Base-by-base conservation (phyloP, 352 stramenopile species). In the Globisporangium radiosum region DNA sequence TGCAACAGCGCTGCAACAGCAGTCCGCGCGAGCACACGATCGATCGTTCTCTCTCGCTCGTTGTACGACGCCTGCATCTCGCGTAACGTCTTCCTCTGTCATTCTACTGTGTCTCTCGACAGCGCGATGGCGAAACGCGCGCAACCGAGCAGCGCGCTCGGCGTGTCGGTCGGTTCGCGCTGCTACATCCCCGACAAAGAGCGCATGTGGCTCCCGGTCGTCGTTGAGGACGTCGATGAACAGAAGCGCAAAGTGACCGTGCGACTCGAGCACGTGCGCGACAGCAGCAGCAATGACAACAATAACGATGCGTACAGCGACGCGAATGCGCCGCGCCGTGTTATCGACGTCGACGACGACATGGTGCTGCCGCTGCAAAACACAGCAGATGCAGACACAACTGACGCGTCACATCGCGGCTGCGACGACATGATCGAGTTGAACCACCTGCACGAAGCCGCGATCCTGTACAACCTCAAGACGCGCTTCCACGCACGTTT, bases 391-490 rank as follows among this genome's bases (percentile, higher is more conserved):
- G 55, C 52, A 0, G 54, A 48, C 55, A 3, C 43, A 7, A 36
- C 51, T 36, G 10, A 43, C 43, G 39, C 57, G 11, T 17, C 56
- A 33, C 47, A 58, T 59, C 45, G 49, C 63, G 60, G 78, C 64
- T 59, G 68, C 39, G 80, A 90, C 52, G 85, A 93, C 66, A 89
- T 95, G 82, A 88, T 85, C 60, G 73, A 82, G 57, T 70, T 95
- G 44, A 88, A 86, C 64, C 81, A 96, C 71, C 65, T 97, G 13
- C 89, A 97, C 59, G 88, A 96, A 69, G 81, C 89, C n/a, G 84
- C 86, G 43, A 93, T 97, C 60, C 75, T 97, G 7, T 87, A 92
- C 60, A 96, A 96, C 72, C 64, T 97, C 56, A 82, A 81, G 59
- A 80, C 77, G 45, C 76, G 89, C 38, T 96, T 95, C 65, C 79